phyloP scores from a whole-genome alignment of 257 asterid species.

The Echium plantagineum region DNA sequence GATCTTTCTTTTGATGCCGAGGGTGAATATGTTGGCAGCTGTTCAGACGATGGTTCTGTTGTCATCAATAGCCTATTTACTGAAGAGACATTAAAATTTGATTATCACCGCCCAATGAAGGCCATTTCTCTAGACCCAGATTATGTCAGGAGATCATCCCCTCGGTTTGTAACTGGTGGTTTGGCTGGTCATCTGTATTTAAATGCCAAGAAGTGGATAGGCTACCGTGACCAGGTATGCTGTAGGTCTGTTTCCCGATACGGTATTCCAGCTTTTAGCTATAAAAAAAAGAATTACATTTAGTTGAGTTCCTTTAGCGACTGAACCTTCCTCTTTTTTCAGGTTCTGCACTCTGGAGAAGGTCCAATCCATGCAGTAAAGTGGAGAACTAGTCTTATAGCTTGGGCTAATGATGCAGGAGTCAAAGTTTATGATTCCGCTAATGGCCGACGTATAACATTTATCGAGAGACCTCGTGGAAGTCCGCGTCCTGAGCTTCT shows the following conservation, averaged over 20 bases:
- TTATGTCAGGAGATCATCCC: conserved; percentile 72
- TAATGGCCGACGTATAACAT: conserved; percentile 83
- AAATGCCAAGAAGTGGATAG: conserved; percentile 88
- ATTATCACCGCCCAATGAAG: conserved; percentile 95
- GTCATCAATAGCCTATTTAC: conserved; percentile 80
- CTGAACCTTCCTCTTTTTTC: conserved; percentile 17
- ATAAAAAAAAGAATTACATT: conserved; percentile 11
- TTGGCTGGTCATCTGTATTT: conserved; percentile 85
- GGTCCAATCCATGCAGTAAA: conserved; percentile 95
- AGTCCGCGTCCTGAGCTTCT: conserved; percentile 93
- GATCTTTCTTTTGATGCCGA: conserved; percentile 88
- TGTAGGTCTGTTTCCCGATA: conserved; percentile 16
- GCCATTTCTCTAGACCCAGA: conserved; percentile 95
- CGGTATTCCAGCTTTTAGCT: conserved; percentile 13
- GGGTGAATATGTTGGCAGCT: conserved; percentile 98
- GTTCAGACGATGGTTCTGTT: conserved; percentile 98
- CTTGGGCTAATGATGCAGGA: conserved; percentile 98
- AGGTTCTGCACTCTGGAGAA: conserved; percentile 97
- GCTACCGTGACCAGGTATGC: conserved; percentile 88
- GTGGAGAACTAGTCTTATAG: conserved; percentile 88
- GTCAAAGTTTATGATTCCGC: conserved; percentile 95
- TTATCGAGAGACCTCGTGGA: conserved; percentile 89
- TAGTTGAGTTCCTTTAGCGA: conserved; percentile 14
- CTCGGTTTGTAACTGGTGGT: conserved; percentile 96
- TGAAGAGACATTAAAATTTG: conserved; percentile 82